Evolutionary conservation across 371 early-diverging fungal species (phyloP).

Genomic region (Mortierella sp.): DNA sequence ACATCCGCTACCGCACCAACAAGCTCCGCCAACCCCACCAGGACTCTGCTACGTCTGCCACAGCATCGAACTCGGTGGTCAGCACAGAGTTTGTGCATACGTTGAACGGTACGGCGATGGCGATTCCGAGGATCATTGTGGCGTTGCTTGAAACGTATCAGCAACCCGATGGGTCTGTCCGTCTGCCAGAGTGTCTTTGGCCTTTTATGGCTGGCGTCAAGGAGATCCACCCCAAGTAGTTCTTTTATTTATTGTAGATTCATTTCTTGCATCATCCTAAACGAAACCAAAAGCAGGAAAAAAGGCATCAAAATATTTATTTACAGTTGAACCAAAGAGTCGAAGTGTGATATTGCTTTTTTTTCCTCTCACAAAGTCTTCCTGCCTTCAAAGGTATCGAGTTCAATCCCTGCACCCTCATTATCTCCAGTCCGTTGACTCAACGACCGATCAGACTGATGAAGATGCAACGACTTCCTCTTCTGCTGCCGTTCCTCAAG

Average conservation of each 20-base stretch:
- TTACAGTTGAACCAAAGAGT: neutral
- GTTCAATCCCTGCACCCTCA: conserved; percentile 23
- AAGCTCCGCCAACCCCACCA: conserved; percentile 18
- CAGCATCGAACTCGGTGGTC: conserved; percentile 37
- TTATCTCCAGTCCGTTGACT: conserved; percentile 12
- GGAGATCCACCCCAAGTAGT: conserved; percentile 50
- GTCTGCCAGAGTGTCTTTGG: conserved; percentile 78
- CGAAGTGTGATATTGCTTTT: neutral
- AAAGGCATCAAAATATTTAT: neutral
- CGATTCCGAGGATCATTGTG: conserved; percentile 92
- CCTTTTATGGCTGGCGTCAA: conserved; percentile 75
- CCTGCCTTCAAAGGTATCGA: conserved; percentile 42
- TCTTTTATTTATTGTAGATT: neutral
- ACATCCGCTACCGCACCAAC: conserved; percentile 71
- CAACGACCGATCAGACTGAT: conserved; percentile 20
- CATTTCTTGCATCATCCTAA: neutral
- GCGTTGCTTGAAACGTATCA: conserved; percentile 91
- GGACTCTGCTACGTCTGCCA: neutral
- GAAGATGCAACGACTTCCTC: conserved; percentile 22
- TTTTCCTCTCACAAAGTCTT: conserved; percentile 8
- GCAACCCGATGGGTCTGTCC: conserved; percentile 75
- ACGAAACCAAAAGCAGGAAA: too few species aligned
- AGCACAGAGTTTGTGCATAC: conserved; percentile 86
- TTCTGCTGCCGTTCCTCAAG: conserved; percentile 1
- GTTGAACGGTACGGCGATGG: conserved; percentile 94